These are phyloP conservation scores for Castanospermum australe DNA, from an alignment of 306 rosid genomes.

Conservation along the genomic window DNA sequence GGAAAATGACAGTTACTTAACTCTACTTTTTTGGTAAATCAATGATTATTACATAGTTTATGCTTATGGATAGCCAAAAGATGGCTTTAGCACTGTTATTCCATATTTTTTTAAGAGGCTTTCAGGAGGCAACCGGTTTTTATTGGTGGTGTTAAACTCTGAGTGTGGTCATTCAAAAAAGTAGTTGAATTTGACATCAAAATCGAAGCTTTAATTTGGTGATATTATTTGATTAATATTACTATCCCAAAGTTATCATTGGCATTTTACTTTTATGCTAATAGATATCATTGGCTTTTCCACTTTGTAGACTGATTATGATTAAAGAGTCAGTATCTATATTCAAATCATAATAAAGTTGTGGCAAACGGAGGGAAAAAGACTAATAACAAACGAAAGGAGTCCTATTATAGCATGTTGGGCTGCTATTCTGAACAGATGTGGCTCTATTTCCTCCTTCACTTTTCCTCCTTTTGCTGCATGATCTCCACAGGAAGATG, in stretches of 20 bases:
- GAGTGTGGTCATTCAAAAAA: constrained; percentile 28
- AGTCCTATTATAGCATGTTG: neutral
- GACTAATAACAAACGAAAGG: neutral
- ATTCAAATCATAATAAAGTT: constrained; percentile 9
- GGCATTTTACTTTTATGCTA: neutral
- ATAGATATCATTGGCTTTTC: neutral
- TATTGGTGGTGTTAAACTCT: neutral
- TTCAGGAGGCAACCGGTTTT: constrained; percentile 22
- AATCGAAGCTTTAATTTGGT: neutral
- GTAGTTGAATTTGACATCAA: constrained; percentile 25
- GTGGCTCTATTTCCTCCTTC: neutral
- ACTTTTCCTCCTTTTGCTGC: neutral
- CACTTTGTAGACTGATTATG: constrained; percentile 20
- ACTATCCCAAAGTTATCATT: constrained; percentile 1
- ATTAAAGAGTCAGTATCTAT: neutral
- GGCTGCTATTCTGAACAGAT: neutral
- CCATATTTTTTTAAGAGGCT: constrained; percentile 7
- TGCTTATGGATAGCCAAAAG: constrained; percentile 21
- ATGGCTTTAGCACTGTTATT: constrained; percentile 12
- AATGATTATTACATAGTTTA: neutral
- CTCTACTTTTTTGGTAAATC: neutral
- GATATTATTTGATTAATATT: constrained; percentile 8
- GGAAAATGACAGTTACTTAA: neutral
- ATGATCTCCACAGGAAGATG: neutral
- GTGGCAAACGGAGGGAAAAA: neutral